These are phyloP conservation scores for Scedosporium apiospermum DNA, from an alignment of 2,329 filamentous ascomycete species.

Conservation along the genomic window DNA sequence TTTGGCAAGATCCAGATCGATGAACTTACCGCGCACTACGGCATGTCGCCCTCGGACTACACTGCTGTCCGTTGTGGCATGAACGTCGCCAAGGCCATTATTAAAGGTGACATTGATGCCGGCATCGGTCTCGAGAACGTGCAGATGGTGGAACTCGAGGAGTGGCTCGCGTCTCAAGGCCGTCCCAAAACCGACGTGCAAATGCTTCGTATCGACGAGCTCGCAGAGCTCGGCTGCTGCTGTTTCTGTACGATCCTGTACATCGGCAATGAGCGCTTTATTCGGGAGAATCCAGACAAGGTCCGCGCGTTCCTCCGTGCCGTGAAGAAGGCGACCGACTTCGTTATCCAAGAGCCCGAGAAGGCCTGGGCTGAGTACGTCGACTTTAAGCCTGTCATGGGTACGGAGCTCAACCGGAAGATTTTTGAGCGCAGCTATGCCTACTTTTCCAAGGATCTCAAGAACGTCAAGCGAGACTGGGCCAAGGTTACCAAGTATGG, in stretches of 20 bases:
- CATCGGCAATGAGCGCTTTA: constrained; percentile 66
- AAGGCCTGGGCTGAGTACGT: constrained; percentile 59
- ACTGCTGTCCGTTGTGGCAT: constrained; percentile 70
- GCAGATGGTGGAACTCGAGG: constrained; percentile 73
- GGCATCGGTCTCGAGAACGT: constrained; percentile 73
- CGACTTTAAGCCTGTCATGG: constrained; percentile 64
- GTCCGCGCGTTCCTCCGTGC: constrained; percentile 60
- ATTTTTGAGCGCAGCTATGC: constrained; percentile 73
- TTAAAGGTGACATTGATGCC: constrained; percentile 61
- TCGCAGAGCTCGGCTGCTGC: constrained; percentile 71
- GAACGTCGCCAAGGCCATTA: constrained; percentile 72
- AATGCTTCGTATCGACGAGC: constrained; percentile 74
- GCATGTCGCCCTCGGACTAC: constrained; percentile 64
- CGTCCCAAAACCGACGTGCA: constrained; percentile 59
- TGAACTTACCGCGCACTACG: constrained; percentile 69
- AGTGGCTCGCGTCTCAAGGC: constrained; percentile 58
- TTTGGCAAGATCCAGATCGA: constrained; percentile 81
- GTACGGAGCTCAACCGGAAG: constrained; percentile 59
- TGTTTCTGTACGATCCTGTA: constrained; percentile 78
- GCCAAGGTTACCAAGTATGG: constrained; percentile 68
- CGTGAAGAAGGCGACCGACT: constrained; percentile 66
- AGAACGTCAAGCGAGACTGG: constrained; percentile 70
- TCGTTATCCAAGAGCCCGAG: constrained; percentile 54
- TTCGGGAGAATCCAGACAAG: constrained; percentile 55
- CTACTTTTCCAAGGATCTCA: constrained; percentile 65